Conservation (phyloP, 352 stramenopile genomes). For the Blastocystis sp. region DNA sequence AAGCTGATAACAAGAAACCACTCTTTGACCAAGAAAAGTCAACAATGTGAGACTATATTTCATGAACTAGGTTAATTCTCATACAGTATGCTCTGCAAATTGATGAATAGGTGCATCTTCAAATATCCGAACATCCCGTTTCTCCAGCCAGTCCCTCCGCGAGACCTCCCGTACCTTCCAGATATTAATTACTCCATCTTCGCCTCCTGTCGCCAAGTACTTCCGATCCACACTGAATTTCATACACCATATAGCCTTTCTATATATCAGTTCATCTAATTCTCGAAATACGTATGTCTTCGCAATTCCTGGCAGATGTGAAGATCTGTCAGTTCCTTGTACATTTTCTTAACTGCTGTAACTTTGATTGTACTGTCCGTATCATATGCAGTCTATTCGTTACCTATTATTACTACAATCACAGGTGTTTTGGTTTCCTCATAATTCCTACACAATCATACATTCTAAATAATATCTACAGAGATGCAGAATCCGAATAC, state of each 20-base stretch:
- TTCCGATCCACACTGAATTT: constrained; percentile 72
- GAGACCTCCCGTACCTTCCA: constrained; percentile 61
- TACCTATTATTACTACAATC: not conserved
- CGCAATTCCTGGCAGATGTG: constrained; percentile 61
- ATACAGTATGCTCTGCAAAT: constrained; percentile 72
- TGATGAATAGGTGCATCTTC: constrained; percentile 71
- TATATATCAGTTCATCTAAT: not conserved
- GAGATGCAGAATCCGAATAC: not conserved
- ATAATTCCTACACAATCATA: not conserved
- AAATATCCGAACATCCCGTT: constrained; percentile 69
- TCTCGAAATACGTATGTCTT: not conserved
- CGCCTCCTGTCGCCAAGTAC: constrained; percentile 72
- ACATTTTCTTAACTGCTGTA: constrained; percentile 15
- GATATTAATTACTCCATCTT: constrained; percentile 70
- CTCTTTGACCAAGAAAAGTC: constrained; percentile 73
- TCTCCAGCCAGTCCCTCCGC: constrained; percentile 54
- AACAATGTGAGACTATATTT: constrained; percentile 70
- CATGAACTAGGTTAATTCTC: not conserved
- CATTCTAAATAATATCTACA: not conserved
- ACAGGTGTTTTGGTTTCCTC: not conserved
- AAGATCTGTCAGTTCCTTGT: constrained; percentile 34
- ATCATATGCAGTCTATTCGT: not conserved
- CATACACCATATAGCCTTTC: constrained; percentile 71
- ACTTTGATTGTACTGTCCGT: constrained; percentile 29
- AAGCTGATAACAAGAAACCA: constrained; percentile 73